phyloP scores from a whole-genome alignment of 176 grass and related monocot genomes.

The Pontederia paniculata region DNA sequence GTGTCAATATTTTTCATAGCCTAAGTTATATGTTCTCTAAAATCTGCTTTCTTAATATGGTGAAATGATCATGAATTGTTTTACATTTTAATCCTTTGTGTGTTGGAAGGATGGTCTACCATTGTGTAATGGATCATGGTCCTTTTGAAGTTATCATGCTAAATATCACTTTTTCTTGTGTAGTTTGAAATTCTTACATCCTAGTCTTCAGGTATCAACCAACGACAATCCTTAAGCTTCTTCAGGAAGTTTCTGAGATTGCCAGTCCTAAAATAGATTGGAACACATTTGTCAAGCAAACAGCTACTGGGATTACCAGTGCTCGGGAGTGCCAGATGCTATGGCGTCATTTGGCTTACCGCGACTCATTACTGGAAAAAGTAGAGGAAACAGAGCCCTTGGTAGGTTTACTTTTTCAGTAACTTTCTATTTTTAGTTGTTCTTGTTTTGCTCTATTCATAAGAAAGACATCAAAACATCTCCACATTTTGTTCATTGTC shows the following conservation, averaged over 20 bases:
- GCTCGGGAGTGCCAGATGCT: constrained; percentile 92
- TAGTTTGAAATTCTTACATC: neutral
- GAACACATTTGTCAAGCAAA: constrained; percentile 43
- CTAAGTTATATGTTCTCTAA: no score
- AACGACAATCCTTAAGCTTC: constrained; percentile 46
- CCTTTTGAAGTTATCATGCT: no score
- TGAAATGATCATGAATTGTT: no score
- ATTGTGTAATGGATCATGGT: no score
- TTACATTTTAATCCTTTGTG: no score
- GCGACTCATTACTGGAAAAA: constrained; percentile 30
- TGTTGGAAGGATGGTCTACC: no score
- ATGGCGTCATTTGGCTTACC: constrained; percentile 91
- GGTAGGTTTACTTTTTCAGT: constrained; percentile 29
- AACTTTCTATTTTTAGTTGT: neutral
- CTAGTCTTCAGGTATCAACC: constrained; percentile 46
- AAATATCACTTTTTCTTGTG: neutral
- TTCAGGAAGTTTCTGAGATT: constrained; percentile 71
- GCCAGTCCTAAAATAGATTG: constrained; percentile 53
- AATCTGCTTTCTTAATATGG: no score
- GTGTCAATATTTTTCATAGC: no score
- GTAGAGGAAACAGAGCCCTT: constrained; percentile 39
- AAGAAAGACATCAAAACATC: no score
- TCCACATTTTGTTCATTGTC: no score
- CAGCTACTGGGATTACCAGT: constrained; percentile 69
- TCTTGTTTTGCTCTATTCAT: no score